phyloP scores from a whole-genome alignment of 2,329 filamentous ascomycete species.

The Nakataea oryzae region DNA sequence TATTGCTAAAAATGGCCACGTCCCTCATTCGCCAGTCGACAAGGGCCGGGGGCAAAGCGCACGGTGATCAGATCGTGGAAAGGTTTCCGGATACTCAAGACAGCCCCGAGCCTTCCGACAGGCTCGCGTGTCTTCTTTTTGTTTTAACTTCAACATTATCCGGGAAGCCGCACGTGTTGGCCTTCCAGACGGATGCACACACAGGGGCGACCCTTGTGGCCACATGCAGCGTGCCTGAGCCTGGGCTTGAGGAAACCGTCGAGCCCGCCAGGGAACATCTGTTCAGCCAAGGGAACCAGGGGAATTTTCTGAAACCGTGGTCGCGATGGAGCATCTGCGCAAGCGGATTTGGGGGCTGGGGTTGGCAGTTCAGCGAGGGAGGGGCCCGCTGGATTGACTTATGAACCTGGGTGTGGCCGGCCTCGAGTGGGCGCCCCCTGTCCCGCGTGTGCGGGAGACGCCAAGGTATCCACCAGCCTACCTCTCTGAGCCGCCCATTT shows the following conservation, averaged over 20 bases:
- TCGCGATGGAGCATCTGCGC: background rate
- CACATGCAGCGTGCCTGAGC: background rate
- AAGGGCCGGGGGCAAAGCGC: background rate
- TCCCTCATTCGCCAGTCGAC: background rate
- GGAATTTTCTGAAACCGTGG: background rate
- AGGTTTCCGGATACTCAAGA: background rate
- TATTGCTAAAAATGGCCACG: background rate
- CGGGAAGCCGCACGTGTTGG: background rate
- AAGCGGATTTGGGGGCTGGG: background rate
- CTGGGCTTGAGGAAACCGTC: background rate
- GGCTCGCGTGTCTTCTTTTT: background rate
- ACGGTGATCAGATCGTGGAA: background rate
- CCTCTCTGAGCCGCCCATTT: background rate
- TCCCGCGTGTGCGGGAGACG: background rate
- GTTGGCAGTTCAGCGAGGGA: background rate
- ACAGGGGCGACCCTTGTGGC: background rate
- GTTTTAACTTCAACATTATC: background rate
- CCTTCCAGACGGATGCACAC: no score
- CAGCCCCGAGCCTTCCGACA: background rate
- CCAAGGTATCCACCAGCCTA: background rate
- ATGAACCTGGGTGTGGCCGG: background rate
- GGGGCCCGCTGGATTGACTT: no score
- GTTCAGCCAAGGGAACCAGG: background rate
- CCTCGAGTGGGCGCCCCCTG: background rate
- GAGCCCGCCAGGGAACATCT: background rate